phyloP scores from a whole-genome alignment of 2,329 filamentous ascomycete species.

The Curvularia sp. region DNA sequence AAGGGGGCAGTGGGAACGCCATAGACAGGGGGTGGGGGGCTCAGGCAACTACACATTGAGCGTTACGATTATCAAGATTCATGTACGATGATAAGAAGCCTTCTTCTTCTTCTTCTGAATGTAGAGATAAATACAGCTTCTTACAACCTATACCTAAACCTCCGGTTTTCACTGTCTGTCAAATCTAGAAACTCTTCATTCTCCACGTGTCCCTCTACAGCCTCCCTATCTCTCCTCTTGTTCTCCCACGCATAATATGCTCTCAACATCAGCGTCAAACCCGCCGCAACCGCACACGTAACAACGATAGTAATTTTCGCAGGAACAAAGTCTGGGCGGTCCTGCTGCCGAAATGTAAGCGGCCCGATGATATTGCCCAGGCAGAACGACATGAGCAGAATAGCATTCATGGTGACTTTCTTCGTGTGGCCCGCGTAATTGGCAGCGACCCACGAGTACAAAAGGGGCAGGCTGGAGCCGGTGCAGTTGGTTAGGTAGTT shows the following conservation, averaged over 20 bases:
- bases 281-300: constrained; percentile 42
- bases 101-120: background rate
- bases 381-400: constrained; percentile 54
- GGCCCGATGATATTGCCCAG: constrained; percentile 54
- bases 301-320: constrained; percentile 56
- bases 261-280: constrained; percentile 51
- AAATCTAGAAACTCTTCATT: constrained; percentile 49
- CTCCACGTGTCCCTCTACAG: constrained; percentile 14
- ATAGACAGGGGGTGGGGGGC: background rate
- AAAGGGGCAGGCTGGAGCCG: constrained; percentile 38
- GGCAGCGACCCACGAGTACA: constrained; percentile 55
- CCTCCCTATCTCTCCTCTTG: constrained; percentile 32
- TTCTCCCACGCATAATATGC: constrained; percentile 42
- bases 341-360: constrained; percentile 50
- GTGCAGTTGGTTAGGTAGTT: constrained; percentile 59
- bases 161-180: constrained; percentile 47
- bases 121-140: background rate
- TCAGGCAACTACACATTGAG: background rate
- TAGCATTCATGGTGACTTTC: constrained; percentile 65
- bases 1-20: constrained; percentile 3
- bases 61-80: background rate
- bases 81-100: background rate
- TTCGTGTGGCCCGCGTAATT: constrained; percentile 53
- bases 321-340: constrained; percentile 47
- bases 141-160: constrained; percentile 32